Evolutionary conservation across 2,329 filamentous ascomycete species (phyloP), one percentile per base, ranked within the genome.

Genomic region (Pseudopyricularia cyperi): DNA sequence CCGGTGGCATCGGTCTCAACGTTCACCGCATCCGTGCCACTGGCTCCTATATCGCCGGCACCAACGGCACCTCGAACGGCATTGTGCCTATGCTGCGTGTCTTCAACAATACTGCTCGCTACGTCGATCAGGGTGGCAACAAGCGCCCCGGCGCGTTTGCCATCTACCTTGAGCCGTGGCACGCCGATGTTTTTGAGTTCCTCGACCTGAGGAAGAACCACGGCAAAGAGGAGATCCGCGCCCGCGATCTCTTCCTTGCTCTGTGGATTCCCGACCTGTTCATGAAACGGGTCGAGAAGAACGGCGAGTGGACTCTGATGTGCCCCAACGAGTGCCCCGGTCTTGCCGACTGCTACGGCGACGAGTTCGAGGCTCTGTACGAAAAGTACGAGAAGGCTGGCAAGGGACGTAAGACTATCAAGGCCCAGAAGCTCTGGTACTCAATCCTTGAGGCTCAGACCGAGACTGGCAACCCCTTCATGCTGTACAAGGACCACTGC

Each of bases 361-460:
- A 97, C 1, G 91, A 97, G 71, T 98, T 97, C 57, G 90, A 96
- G 70, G 87, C 84, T 55, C 77, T 98, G 50, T 98, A 96, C 68
- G 87, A 93, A 69, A 83, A 82, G 67, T 98, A 98, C 65, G 93
- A 98, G 74, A 76, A 76, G 57, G 86, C 90, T 66, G 88, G 88
- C 60, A 83, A 86, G 62, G 91, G 93, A 57, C 89, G 90, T 58
- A 85, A 86, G 74, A 96, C 87, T 19, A 75, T 98, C 65, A 93
- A 95, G 71, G 93, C 93, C 24, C 93, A 98, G 77, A 98, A 98
- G 79, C 84, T 98, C 54, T 98, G 93, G 93, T 97, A 97, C 67
- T 89, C 91, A 59, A 95, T 98, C 58, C 80, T 98, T 48, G 93
- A 98, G 73, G 88, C 93, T 49, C 93, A 98, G 75, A 97, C 91